These are phyloP conservation scores for Sporisorium scitamineum DNA, from an alignment of 1,284 basidiomycete genomes.

Conservation along the genomic window DNA sequence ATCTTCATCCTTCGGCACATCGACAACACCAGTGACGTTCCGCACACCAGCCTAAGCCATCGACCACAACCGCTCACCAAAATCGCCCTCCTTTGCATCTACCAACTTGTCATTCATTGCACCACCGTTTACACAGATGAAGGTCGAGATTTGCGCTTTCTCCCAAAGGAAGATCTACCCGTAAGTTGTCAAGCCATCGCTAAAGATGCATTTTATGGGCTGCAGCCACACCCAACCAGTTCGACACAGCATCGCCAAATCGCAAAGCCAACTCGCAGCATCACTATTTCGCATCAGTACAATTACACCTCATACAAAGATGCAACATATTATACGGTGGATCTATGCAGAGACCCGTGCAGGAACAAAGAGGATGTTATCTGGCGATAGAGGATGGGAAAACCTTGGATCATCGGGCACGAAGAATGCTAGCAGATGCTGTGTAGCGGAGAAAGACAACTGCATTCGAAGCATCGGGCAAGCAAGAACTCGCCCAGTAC, in stretches of 20 bases:
- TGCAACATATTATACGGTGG: background rate
- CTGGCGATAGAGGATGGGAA: background rate
- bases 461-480: no score
- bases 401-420: background rate
- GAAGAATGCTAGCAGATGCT: background rate
- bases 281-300: background rate
- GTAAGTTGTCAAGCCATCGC: conserved; percentile 49
- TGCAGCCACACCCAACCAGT: conserved; percentile 10
- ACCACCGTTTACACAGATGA: conserved; percentile 57
- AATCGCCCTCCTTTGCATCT: conserved; percentile 3
- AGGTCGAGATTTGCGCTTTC: conserved; percentile 70
- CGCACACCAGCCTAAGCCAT: conserved; percentile 2
- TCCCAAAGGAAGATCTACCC: conserved; percentile 69
- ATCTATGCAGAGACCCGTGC: no score
- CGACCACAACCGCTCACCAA: conserved; percentile 32
- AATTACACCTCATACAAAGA: background rate
- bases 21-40: conserved; percentile 18
- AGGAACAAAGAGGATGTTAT: background rate
- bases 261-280: background rate
- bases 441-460: no score
- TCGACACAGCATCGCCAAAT: conserved; percentile 1
- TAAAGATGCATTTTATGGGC: conserved; percentile 16
- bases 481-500: no score
- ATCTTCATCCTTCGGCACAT: conserved; percentile 8
- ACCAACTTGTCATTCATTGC: conserved; percentile 2